Conservation (phyloP, 768 basidiomycete species). For the Amylocystis lapponica region DNA sequence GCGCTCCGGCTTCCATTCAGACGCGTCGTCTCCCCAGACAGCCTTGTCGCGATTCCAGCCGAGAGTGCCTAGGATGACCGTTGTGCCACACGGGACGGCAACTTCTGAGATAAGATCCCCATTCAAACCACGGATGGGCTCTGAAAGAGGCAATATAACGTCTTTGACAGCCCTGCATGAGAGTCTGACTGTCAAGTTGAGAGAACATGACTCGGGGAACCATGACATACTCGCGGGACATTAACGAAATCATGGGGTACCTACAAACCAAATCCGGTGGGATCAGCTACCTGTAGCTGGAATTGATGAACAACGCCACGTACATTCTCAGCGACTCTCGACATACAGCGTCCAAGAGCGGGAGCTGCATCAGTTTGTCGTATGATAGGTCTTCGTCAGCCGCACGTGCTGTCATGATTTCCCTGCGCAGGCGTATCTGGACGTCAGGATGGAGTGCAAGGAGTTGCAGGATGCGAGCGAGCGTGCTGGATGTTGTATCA, state of each 20-base stretch:
- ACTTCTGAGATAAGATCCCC: conserved; percentile 10
- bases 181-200: no score
- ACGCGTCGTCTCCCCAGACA: conserved; percentile 19
- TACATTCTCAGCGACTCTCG: conserved; percentile 54
- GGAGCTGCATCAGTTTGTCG: conserved; percentile 26
- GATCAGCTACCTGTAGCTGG: conserved; percentile 32
- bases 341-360: conserved; percentile 61
- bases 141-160: conserved; percentile 33
- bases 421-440: conserved; percentile 29
- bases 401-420: conserved; percentile 12
- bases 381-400: conserved; percentile 27
- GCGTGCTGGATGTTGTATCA: conserved; percentile 24
- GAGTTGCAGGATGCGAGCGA: conserved; percentile 15
- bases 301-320: conserved; percentile 24
- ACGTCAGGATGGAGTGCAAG: conserved; percentile 26
- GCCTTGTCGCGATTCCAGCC: conserved; percentile 19
- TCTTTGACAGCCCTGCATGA: conserved; percentile 23
- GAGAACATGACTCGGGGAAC: conserved; percentile 9
- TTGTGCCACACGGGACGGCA: conserved; percentile 11
- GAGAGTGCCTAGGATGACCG: conserved; percentile 13
- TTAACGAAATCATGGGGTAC: conserved; percentile 1
- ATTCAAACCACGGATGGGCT: conserved; percentile 13
- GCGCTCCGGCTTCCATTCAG: conserved; percentile 19
- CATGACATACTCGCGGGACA: conserved; percentile 5
- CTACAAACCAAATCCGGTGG: conserved; percentile 1